phyloP scores from a whole-genome alignment of 805 yeast species.

The Zygosaccharomyces bisporus region DNA sequence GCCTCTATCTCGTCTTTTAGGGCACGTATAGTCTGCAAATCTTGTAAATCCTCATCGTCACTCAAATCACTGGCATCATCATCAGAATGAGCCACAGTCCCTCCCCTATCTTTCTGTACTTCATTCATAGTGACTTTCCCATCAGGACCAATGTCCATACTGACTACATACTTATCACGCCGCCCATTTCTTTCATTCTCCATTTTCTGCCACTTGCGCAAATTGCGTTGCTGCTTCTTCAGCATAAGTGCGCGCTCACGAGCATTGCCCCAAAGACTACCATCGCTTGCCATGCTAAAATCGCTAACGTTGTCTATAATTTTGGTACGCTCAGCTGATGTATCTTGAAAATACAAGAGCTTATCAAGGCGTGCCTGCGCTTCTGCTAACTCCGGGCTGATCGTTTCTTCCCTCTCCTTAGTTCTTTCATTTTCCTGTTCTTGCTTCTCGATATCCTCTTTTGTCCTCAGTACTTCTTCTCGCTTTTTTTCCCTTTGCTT shows the following conservation, averaged over 20 bases:
- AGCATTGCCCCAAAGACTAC: conserved; percentile 76
- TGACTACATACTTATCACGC: conserved; percentile 63
- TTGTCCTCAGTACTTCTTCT: conserved; percentile 30
- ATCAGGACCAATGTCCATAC: conserved; percentile 67
- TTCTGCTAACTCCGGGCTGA: conserved; percentile 53
- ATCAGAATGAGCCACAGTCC: conserved; percentile 28
- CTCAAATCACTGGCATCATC: conserved; percentile 36
- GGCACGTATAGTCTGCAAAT: conserved; percentile 28
- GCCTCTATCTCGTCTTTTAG: conserved; percentile 25
- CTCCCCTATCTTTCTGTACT: conserved; percentile 26
- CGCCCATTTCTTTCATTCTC: conserved; percentile 63
- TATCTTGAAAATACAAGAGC: conserved; percentile 73
- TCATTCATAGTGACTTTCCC: conserved; percentile 74
- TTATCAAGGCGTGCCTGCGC: conserved; percentile 77
- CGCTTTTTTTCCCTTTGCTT: conserved; percentile 37
- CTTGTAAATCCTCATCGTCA: conserved; percentile 37
- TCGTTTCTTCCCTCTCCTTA: conserved; percentile 41
- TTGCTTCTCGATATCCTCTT: conserved; percentile 35
- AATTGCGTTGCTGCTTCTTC: conserved; percentile 76
- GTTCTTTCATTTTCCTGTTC: conserved; percentile 39
- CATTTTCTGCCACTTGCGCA: conserved; percentile 58
- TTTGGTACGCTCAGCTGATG: conserved; percentile 84
- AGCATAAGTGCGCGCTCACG: conserved; percentile 83
- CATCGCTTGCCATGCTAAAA: conserved; percentile 48
- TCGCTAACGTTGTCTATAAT: conserved; percentile 94